Evolutionary conservation across 1,284 basidiomycete genomes (phyloP).

Genomic region (Melampsora americana): DNA sequence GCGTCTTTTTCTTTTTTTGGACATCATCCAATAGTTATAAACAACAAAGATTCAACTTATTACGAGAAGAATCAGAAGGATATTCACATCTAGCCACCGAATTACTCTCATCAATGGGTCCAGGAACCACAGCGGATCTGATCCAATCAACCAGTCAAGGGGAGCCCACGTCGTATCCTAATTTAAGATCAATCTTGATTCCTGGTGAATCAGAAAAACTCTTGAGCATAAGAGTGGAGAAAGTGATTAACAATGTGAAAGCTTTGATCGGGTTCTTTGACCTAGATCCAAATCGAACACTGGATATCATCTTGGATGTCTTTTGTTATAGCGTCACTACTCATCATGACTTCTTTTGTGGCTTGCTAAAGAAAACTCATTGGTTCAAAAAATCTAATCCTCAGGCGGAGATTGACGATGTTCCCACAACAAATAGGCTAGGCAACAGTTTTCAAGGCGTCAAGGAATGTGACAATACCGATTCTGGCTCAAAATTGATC

Average conservation of each 20-base stretch:
- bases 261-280: constrained; percentile 88
- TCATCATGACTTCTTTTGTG: constrained; percentile 88
- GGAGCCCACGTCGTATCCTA: constrained; percentile 28
- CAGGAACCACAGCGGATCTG: constrained; percentile 60
- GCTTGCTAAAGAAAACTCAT: constrained; percentile 75
- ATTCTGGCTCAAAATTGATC: constrained; percentile 63
- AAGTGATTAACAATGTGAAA: constrained; percentile 80
- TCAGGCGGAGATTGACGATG: constrained; percentile 20
- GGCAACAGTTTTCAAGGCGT: not conserved
- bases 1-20: constrained; percentile 1
- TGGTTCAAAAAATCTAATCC: constrained; percentile 60
- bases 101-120: constrained; percentile 72
- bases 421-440: not conserved
- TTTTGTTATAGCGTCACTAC: constrained; percentile 74
- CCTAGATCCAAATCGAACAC: constrained; percentile 85
- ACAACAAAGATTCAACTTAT: constrained; percentile 95
- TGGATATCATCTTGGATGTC: constrained; percentile 90
- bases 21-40: constrained; percentile 64
- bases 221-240: constrained; percentile 65
- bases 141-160: constrained; percentile 46
- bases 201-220: constrained; percentile 55
- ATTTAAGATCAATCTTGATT: constrained; percentile 50
- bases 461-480: constrained; percentile 12
- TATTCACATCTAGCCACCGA: constrained; percentile 88
- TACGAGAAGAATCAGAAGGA: constrained; percentile 95